A percentile compares a stretch with the other conserved stretches of the same genome.
phyloP scores from a whole-genome alignment of 139 green algal genomes.

The Picochlorum sp. region DNA sequence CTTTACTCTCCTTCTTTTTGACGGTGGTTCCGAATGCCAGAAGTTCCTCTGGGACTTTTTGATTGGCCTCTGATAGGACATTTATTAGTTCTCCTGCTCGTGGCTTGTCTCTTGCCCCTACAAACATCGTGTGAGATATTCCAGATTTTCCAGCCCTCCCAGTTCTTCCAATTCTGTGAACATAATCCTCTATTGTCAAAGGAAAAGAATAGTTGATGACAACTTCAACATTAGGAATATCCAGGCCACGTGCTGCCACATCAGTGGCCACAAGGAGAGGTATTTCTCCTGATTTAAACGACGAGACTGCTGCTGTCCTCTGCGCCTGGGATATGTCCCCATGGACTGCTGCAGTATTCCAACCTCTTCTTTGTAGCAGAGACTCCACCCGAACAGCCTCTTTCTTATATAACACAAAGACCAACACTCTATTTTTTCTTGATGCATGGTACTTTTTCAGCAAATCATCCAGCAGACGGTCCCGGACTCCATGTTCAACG shows the following conservation, averaged over 20 bases:
- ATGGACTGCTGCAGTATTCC: constrained; percentile 69
- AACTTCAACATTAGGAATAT: constrained; percentile 58
- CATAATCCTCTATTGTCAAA: constrained; percentile 94
- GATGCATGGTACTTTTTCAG: constrained; percentile 68
- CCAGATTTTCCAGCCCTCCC: constrained; percentile 86
- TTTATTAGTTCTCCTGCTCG: constrained; percentile 91
- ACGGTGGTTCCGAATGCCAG: constrained; percentile 87
- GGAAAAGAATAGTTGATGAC: constrained; percentile 99
- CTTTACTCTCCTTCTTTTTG: constrained; percentile 88
- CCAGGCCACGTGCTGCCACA: constrained; percentile 57
- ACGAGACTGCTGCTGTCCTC: constrained; percentile 64
- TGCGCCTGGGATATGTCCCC: constrained; percentile 81
- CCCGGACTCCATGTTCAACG: constrained; percentile 62
- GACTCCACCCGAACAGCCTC: constrained; percentile 78
- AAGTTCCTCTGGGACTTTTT: constrained; percentile 74
- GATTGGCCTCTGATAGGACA: constrained; percentile 82
- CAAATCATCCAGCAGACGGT: constrained; percentile 63
- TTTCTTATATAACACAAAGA: constrained; percentile 99
- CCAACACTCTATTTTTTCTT: constrained; percentile 75
- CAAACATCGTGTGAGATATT: constrained; percentile 83
- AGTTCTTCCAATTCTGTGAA: constrained; percentile 93
- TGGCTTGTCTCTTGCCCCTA: constrained; percentile 57
- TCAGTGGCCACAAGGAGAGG: constrained; percentile 65
- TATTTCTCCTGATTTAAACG: constrained; percentile 63
- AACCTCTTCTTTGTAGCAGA: constrained; percentile 59